Conservation (phyloP, 352 stramenopile species). For the Pythium coloratum region DNA sequence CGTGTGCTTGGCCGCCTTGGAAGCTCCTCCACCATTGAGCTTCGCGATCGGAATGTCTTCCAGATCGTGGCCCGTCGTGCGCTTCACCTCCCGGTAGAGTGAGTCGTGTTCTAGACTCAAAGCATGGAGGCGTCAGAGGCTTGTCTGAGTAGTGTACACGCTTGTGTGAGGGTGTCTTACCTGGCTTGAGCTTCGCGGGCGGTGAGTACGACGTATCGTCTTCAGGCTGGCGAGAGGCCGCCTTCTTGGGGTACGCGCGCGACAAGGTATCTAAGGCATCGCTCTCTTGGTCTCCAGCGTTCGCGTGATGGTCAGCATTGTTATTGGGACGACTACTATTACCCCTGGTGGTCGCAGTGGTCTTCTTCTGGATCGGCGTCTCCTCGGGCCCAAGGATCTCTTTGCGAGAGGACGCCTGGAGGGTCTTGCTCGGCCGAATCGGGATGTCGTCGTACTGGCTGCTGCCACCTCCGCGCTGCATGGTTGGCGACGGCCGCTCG, state of each 20-base stretch:
- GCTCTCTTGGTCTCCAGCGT: slow-evolving; percentile 26
- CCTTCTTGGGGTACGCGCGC: slow-evolving; percentile 61
- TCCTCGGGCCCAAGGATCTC: slow-evolving; percentile 32
- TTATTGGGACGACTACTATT: slow-evolving; percentile 34
- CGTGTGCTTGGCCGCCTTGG: slow-evolving; percentile 29
- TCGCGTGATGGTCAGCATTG: slow-evolving; percentile 58
- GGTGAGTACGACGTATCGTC: slow-evolving; percentile 19
- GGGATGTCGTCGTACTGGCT: slow-evolving; percentile 42
- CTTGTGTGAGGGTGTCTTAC: slow-evolving; percentile 21
- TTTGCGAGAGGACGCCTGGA: slow-evolving; percentile 22
- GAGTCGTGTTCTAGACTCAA: slow-evolving; percentile 63
- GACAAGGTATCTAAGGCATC: slow-evolving; percentile 70
- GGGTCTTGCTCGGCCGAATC: slow-evolving; percentile 44
- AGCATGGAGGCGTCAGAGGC: background rate
- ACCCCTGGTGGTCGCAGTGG: slow-evolving; percentile 21
- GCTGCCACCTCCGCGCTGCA: slow-evolving; percentile 14
- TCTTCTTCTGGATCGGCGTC: slow-evolving; percentile 19
- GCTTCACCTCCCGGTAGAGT: slow-evolving; percentile 82
- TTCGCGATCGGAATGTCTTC: slow-evolving; percentile 63
- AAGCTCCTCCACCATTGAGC: slow-evolving; percentile 13
- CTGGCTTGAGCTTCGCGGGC: slow-evolving; percentile 46
- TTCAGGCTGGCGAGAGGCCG: slow-evolving; percentile 23
- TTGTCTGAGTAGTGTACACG: background rate
- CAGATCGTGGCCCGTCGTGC: slow-evolving; percentile 63
- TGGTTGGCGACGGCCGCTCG: slow-evolving; percentile 28